Percentiles rank a stretch among this genome's conserved stretches.
Conservation (phyloP, 2,329 filamentous ascomycete species). For the Malbranchea zuffiana region DNA sequence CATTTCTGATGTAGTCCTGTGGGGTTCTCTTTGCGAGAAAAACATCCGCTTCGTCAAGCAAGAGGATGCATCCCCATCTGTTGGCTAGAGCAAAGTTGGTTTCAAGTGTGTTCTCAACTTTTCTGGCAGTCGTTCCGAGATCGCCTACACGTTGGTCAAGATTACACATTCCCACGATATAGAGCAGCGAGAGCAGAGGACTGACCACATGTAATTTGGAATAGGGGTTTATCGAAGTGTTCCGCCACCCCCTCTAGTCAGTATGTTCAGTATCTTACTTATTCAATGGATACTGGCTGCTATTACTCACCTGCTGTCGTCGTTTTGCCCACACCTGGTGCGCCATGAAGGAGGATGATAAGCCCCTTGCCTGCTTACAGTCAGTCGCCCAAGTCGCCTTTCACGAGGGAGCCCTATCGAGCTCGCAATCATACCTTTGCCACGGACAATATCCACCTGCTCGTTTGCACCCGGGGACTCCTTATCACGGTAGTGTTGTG, state of each 20-base stretch:
- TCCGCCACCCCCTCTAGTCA: background rate
- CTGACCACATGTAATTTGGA: no score
- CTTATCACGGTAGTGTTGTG: no score
- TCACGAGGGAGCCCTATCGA: no score
- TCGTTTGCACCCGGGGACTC: no score
- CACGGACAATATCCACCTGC: no score
- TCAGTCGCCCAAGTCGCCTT: no score
- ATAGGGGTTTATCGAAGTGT: background rate
- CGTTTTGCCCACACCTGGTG: constrained; percentile 20
- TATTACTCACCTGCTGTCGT: constrained; percentile 17
- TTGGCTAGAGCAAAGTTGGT: constrained; percentile 4
- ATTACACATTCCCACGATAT: no score
- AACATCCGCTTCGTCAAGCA: constrained; percentile 16
- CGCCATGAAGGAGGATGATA: constrained; percentile 27
- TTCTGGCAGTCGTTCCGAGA: background rate
- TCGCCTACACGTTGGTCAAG: background rate
- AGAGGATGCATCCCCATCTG: constrained; percentile 15
- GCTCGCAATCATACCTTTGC: no score
- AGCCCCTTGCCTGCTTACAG: constrained; percentile 42
- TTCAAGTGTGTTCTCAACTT: background rate
- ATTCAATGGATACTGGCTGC: background rate
- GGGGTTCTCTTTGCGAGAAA: constrained; percentile 13
- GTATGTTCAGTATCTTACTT: background rate
- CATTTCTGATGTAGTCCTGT: constrained; percentile 18
- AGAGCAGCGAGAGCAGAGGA: no score